A percentile compares a stretch with the other conserved stretches of the same genome.
phyloP scores from a whole-genome alignment of 2,329 filamentous ascomycete genomes.

The Arthrobotrys musiformis region DNA sequence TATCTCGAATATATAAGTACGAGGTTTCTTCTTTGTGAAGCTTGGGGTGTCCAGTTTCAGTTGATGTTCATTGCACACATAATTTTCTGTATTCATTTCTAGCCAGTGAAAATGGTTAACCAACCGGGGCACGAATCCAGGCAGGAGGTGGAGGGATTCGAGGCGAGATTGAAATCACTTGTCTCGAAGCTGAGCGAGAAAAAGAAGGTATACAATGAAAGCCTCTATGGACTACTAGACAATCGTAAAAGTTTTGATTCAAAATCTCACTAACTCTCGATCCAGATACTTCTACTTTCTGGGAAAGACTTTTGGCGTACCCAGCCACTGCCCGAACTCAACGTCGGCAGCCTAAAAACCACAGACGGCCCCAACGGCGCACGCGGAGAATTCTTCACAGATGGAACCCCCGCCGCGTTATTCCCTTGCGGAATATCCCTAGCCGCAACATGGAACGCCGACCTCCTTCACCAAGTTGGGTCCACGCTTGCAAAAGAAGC shows the following conservation, averaged over 20 bases:
- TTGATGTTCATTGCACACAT: not conserved
- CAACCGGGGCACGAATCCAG: not conserved
- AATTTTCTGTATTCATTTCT: not conserved
- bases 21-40: not conserved
- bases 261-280: not conserved
- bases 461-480: constrained; percentile 67
- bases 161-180: constrained; percentile 19
- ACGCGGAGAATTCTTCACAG: constrained; percentile 66
- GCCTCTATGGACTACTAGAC: not conserved
- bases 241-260: not conserved
- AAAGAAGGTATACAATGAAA: constrained; percentile 13
- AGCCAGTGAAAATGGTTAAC: not conserved
- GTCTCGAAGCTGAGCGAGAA: constrained; percentile 23
- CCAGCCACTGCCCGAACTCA: constrained; percentile 68
- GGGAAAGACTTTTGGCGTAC: constrained; percentile 74
- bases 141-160: not conserved
- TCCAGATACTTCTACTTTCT: constrained; percentile 52
- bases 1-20: not conserved
- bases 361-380: constrained; percentile 58
- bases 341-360: constrained; percentile 56
- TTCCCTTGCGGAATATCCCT: constrained; percentile 71
- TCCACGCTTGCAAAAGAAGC: constrained; percentile 68
- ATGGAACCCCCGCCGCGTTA: constrained; percentile 76
- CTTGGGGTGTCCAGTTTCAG: not conserved
- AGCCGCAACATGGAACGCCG: constrained; percentile 70